Conservation (phyloP, 106 monocot species). For the Vanilla planifolia region DNA sequence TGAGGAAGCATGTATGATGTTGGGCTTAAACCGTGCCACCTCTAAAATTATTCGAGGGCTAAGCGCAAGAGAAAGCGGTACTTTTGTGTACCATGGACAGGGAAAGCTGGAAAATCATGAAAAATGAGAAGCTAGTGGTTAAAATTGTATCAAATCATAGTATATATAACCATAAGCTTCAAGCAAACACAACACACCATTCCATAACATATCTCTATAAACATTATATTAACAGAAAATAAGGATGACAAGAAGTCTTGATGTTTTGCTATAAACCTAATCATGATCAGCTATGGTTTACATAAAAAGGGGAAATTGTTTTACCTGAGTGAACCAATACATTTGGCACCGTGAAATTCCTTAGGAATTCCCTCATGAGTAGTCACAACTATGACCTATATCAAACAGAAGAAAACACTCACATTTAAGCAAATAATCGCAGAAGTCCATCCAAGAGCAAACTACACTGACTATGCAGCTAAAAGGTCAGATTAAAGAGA, state of each 20-base stretch:
- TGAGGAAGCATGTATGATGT: constrained; percentile 91
- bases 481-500: no score
- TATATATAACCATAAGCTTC: neutral
- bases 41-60: constrained; percentile 91
- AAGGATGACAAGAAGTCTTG: neutral
- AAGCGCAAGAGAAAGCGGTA: constrained; percentile 82
- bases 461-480: no score
- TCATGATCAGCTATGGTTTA: neutral
- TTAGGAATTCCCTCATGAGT: constrained; percentile 76
- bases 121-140: neutral
- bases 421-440: no score
- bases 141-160: neutral
- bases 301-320: neutral
- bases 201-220: neutral
- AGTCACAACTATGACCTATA: constrained; percentile 78
- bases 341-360: constrained; percentile 86
- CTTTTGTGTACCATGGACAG: constrained; percentile 80
- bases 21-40: constrained; percentile 85
- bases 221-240: neutral
- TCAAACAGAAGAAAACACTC: neutral
- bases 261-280: neutral
- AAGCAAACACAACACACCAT: neutral
- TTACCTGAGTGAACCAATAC: constrained; percentile 96
- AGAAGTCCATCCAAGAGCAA: no score
- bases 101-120: constrained; percentile 60